A percentile compares a stretch with the other conserved stretches of the same genome.
Conservation (phyloP, 78 protist species). For the Emiliania huxleyi region DNA sequence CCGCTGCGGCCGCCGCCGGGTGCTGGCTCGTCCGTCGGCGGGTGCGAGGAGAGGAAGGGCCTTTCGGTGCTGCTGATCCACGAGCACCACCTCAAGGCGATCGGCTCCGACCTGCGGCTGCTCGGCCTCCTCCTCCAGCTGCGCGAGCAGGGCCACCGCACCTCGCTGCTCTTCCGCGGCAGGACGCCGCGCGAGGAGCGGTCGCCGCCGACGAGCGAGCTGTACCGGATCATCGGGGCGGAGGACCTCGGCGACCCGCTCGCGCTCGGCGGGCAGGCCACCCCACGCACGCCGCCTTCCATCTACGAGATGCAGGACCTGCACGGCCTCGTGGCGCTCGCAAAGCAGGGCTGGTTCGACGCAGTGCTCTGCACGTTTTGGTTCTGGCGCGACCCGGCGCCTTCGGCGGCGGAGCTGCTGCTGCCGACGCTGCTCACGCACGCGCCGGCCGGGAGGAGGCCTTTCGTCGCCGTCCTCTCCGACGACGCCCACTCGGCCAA, state of each 20-base stretch:
- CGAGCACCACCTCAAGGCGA: slow-evolving; percentile 20
- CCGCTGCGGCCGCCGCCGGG: too few species aligned
- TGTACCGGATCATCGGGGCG: background rate
- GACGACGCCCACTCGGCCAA: slow-evolving; percentile 7
- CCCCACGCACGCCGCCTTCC: background rate
- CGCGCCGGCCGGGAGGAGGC: background rate
- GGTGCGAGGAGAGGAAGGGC: background rate
- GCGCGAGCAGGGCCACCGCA: background rate
- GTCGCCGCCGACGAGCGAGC: background rate
- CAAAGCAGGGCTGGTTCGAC: background rate
- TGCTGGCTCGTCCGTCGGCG: background rate
- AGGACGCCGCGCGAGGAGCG: background rate
- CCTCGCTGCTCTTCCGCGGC: background rate
- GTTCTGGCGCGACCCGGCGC: slow-evolving; percentile 21
- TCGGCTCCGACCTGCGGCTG: slow-evolving; percentile 15
- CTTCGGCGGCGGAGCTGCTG: background rate
- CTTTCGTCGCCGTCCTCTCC: slow-evolving; percentile 5
- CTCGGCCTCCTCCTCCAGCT: background rate
- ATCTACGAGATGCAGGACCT: background rate
- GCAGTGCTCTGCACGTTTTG: background rate
- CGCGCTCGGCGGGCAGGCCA: background rate
- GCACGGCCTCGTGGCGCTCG: background rate
- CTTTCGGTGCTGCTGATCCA: background rate
- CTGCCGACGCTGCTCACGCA: background rate
- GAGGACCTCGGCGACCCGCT: background rate